phyloP scores from a whole-genome alignment of 2,329 filamentous ascomycete genomes.

The Ceratocystis eucalypticola region DNA sequence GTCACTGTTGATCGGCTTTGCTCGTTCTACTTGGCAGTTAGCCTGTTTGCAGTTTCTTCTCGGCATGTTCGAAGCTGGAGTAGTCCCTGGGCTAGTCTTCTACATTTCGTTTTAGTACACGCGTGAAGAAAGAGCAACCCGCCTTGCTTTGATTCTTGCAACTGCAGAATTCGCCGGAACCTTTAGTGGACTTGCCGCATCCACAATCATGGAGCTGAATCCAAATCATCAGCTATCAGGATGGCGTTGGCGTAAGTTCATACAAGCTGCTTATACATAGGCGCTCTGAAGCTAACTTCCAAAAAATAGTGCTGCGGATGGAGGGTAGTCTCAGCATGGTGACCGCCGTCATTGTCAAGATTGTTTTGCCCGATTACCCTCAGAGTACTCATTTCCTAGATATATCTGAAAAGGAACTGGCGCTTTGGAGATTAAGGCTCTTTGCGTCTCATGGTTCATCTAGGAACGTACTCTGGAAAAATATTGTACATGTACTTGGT shows the following conservation, averaged over 20 bases:
- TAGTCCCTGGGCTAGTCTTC: conserved; percentile 53
- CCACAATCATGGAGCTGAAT: conserved; percentile 59
- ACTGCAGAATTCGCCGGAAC: conserved; percentile 57
- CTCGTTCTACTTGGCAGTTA: conserved; percentile 47
- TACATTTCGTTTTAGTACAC: conserved; percentile 67
- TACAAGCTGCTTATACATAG: conserved; percentile 40
- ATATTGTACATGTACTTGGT: conserved; percentile 55
- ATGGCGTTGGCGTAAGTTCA: conserved; percentile 55
- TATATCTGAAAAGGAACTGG: conserved; percentile 44
- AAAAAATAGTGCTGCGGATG: conserved; percentile 37
- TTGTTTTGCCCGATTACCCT: conserved; percentile 54
- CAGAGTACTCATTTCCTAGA: conserved; percentile 43
- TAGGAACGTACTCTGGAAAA: conserved; percentile 47
- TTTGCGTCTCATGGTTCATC: conserved; percentile 45
- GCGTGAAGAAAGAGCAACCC: conserved; percentile 54
- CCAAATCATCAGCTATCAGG: conserved; percentile 45
- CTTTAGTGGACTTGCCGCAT: conserved; percentile 60
- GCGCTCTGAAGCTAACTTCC: background rate
- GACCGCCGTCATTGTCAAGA: conserved; percentile 48
- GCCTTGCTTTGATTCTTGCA: conserved; percentile 55
- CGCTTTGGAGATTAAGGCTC: conserved; percentile 30
- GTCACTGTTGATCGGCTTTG: conserved; percentile 52
- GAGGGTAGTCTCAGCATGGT: conserved; percentile 53
- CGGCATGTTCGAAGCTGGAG: conserved; percentile 55
- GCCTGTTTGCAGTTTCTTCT: conserved; percentile 54